Percentiles rank a stretch among this genome's conserved stretches.
Conservation (phyloP, 306 rosid species). For the Casuarina equisetifolia region DNA sequence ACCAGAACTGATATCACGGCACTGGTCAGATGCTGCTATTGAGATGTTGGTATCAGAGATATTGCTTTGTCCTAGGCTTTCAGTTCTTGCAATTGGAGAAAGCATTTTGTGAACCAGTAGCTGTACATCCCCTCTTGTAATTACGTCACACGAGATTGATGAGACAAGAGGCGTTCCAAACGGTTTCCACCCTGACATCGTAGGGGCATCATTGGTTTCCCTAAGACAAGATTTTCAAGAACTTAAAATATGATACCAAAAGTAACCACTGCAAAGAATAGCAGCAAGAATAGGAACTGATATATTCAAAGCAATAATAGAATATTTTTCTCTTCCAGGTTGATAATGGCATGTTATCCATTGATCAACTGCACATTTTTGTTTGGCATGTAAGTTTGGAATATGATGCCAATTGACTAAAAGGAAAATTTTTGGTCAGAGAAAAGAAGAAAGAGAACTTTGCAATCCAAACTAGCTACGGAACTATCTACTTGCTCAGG, state of each 20-base stretch:
- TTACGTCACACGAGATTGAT: conserved; percentile 58
- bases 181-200: conserved; percentile 79
- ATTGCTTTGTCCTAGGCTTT: conserved; percentile 42
- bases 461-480: not conserved
- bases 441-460: not conserved
- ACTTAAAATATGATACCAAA: conserved; percentile 19
- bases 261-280: not conserved
- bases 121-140: conserved; percentile 71
- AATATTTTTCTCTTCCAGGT: not conserved
- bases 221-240: conserved; percentile 35
- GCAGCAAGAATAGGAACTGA: not conserved
- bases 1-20: conserved; percentile 30
- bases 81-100: conserved; percentile 65
- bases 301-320: not conserved
- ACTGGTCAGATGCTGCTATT: conserved; percentile 39
- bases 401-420: not conserved
- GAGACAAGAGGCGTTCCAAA: conserved; percentile 81
- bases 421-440: conserved; percentile 6
- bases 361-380: not conserved
- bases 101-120: conserved; percentile 59
- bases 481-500: conserved; percentile 17
- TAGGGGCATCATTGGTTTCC: conserved; percentile 52
- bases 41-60: conserved; percentile 47
- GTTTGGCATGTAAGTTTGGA: not conserved
- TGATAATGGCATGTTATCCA: conserved; percentile 5